phyloP scores from a whole-genome alignment of 208 protist species.

The Leishmania arabica region DNA sequence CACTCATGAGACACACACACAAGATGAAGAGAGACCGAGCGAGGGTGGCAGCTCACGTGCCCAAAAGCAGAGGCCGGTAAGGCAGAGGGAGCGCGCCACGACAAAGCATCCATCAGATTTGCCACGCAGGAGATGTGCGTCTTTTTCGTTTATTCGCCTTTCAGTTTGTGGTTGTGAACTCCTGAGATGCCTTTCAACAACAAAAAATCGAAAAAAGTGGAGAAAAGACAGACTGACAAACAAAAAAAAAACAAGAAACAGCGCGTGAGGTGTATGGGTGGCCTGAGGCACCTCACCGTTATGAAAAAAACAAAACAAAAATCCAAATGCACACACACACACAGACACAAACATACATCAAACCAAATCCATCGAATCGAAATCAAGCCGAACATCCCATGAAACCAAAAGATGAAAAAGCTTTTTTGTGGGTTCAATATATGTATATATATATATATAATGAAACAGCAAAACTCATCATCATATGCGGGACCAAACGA shows the following conservation, averaged over 20 bases:
- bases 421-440: neutral
- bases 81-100: neutral
- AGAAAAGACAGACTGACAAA: neutral
- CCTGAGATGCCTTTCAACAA: constrained; percentile 6
- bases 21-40: neutral
- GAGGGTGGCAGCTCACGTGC: neutral
- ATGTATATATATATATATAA: neutral
- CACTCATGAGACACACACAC: neutral
- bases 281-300: neutral
- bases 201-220: neutral
- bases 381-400: neutral
- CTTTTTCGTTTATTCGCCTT: neutral
- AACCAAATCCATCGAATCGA: neutral
- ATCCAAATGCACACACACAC: neutral
- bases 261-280: neutral
- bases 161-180: neutral
- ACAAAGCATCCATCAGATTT: neutral
- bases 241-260: neutral
- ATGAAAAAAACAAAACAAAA: neutral
- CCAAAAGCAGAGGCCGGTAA: neutral
- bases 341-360: neutral
- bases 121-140: constrained; percentile 3
- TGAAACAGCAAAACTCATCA: neutral
- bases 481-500: neutral
- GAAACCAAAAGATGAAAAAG: neutral